A percentile compares a stretch with the other conserved stretches of the same genome.
Conservation (phyloP, 352 stramenopile species). For the Globisporangium yorkense region DNA sequence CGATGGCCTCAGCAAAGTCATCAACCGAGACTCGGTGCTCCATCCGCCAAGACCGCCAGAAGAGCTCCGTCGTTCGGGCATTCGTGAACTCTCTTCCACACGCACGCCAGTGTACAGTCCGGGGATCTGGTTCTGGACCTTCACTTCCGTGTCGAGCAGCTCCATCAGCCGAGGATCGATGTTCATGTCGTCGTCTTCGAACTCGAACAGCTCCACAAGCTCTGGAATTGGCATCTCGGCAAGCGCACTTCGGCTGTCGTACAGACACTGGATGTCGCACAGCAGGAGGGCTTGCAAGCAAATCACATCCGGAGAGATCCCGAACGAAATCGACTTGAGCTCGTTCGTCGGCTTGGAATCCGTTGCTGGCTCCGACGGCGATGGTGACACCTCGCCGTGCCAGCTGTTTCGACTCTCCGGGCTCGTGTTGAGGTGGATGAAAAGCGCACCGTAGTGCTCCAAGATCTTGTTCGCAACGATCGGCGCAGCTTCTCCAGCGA, state of each 20-base stretch:
- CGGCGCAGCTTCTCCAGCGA: constrained; percentile 52
- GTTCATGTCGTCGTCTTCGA: constrained; percentile 66
- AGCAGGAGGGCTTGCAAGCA: constrained; percentile 66
- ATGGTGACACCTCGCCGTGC: constrained; percentile 14
- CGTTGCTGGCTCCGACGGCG: constrained; percentile 13
- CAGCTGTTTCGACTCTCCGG: constrained; percentile 34
- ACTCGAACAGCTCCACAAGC: constrained; percentile 66
- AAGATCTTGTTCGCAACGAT: constrained; percentile 76
- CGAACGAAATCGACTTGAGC: constrained; percentile 21
- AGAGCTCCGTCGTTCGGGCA: constrained; percentile 9
- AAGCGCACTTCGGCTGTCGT: constrained; percentile 70
- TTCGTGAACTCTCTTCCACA: neutral
- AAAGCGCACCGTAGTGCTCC: constrained; percentile 63
- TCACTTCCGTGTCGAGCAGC: constrained; percentile 25
- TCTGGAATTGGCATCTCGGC: constrained; percentile 57
- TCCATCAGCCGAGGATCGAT: constrained; percentile 44
- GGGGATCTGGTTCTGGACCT: constrained; percentile 7
- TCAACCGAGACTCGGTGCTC: constrained; percentile 31
- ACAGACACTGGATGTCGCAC: constrained; percentile 77
- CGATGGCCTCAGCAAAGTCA: constrained; percentile 50
- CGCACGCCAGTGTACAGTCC: constrained; percentile 10
- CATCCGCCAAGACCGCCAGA: constrained; percentile 34
- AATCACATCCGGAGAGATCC: constrained; percentile 41
- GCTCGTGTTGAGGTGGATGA: constrained; percentile 55
- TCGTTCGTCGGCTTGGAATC: neutral